phyloP scores from a whole-genome alignment of 2,329 filamentous ascomycete genomes.

The Pseudocercospora macadamiae region DNA sequence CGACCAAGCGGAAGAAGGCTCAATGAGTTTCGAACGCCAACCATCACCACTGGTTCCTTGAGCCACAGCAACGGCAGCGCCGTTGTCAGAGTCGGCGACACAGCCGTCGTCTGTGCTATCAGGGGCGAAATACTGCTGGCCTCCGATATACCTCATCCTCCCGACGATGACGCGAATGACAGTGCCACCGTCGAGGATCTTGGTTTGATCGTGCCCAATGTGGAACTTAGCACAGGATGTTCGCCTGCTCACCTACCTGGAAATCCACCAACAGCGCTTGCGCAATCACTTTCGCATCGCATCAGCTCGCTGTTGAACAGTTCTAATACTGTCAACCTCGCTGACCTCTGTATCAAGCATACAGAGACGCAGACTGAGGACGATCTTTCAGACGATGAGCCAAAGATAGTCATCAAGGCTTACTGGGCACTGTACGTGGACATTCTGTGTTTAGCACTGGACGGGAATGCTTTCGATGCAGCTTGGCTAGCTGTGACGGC shows the following conservation, averaged over 20 bases:
- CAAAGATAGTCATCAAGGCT: slow-evolving; percentile 65
- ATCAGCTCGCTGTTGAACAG: slow-evolving; percentile 76
- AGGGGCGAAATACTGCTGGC: slow-evolving; percentile 81
- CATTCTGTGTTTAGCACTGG: slow-evolving; percentile 89
- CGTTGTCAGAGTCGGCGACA: slow-evolving; percentile 85
- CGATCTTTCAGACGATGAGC: slow-evolving; percentile 45
- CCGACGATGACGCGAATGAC: slow-evolving; percentile 31
- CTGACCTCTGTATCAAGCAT: slow-evolving; percentile 70
- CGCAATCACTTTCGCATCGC: slow-evolving; percentile 82
- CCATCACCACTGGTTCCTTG: slow-evolving; percentile 79
- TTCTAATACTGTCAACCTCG: slow-evolving; percentile 66
- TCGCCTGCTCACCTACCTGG: slow-evolving; percentile 84
- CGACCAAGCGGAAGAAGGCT: slow-evolving; percentile 82
- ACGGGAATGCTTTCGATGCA: slow-evolving; percentile 89
- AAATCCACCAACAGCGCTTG: slow-evolving; percentile 74
- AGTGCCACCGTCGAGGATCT: slow-evolving; percentile 48
- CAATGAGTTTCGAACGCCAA: slow-evolving; percentile 69
- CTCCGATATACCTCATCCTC: slow-evolving; percentile 70
- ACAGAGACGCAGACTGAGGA: slow-evolving; percentile 50
- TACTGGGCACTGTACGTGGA: slow-evolving; percentile 97
- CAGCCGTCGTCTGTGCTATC: slow-evolving; percentile 91
- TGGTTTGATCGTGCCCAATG: slow-evolving; percentile 85
- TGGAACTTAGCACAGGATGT: slow-evolving; percentile 89
- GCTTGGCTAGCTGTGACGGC: slow-evolving; percentile 84
- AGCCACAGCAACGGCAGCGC: slow-evolving; percentile 89